A percentile compares a stretch with the other conserved stretches of the same genome.
These are phyloP conservation scores for Rhamnella rubrinervis DNA, from an alignment of 331 rosid genomes.

Conservation along the genomic window DNA sequence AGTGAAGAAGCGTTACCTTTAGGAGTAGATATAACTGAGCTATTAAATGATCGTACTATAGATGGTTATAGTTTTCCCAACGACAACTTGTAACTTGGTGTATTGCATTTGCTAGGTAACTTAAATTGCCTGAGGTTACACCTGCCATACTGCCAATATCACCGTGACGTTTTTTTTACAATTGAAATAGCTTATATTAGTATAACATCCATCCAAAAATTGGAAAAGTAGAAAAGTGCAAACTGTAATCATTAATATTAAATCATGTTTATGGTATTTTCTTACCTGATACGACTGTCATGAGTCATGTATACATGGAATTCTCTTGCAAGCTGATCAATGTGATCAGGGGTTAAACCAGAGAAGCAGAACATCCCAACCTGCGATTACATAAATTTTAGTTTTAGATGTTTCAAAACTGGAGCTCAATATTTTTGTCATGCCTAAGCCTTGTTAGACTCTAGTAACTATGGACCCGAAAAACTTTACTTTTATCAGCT, in stretches of 20 bases:
- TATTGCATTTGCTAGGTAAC: constrained; percentile 42
- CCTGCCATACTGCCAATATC: constrained; percentile 58
- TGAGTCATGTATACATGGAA: constrained; percentile 38
- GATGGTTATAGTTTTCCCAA: constrained; percentile 10
- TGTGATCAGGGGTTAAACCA: constrained; percentile 50
- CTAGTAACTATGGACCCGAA: not conserved
- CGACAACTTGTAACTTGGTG: constrained; percentile 27
- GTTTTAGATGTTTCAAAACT: not conserved
- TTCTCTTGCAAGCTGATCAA: constrained; percentile 33
- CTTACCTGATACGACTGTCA: constrained; percentile 40
- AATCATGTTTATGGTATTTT: no score
- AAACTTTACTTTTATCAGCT: not conserved
- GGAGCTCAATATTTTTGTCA: constrained; percentile 2
- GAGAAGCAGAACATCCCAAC: constrained; percentile 63
- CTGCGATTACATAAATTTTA: constrained; percentile 32
- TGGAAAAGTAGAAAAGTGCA: not conserved
- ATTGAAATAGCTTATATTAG: not conserved
- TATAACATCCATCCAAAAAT: not conserved
- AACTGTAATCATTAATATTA: not conserved
- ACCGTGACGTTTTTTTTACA: not conserved
- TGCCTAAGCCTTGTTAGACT: not conserved
- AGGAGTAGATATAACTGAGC: not conserved
- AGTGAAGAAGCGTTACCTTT: no score
- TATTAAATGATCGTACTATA: constrained; percentile 9
- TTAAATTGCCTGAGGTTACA: constrained; percentile 48